A percentile compares a stretch with the other conserved stretches of the same genome.
Evolutionary conservation across 2,329 filamentous ascomycete species (phyloP).

Genomic region (Thyridium curvatum): DNA sequence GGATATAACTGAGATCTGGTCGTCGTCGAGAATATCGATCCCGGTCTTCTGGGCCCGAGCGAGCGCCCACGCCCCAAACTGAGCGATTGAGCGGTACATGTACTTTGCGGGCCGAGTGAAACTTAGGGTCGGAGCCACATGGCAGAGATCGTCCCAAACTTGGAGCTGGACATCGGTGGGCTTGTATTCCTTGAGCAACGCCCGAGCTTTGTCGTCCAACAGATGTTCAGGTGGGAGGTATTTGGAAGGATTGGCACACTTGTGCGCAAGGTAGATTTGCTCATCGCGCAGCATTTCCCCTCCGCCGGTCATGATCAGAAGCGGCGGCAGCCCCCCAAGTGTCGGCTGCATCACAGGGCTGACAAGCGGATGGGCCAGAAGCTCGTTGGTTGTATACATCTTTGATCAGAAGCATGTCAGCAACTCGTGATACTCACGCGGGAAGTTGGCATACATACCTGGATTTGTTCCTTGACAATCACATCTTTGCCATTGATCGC

Average conservation of each 20-base stretch:
- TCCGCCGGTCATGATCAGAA: constrained; percentile 81
- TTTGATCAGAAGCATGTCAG: too few species aligned
- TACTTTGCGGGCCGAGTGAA: constrained; percentile 94
- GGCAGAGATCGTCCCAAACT: constrained; percentile 92
- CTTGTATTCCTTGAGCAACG: constrained; percentile 58
- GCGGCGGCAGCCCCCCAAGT: constrained; percentile 80
- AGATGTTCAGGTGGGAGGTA: constrained; percentile 65
- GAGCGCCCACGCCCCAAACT: constrained; percentile 89
- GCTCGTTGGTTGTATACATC: constrained; percentile 74
- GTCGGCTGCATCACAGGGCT: constrained; percentile 85
- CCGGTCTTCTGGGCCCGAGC: constrained; percentile 71
- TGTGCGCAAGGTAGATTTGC: constrained; percentile 92
- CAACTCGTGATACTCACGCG: too few species aligned
- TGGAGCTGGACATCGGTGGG: constrained; percentile 91
- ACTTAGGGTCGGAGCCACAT: constrained; percentile 86
- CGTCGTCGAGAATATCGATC: constrained; percentile 78
- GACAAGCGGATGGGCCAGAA: constrained; percentile 81
- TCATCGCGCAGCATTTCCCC: constrained; percentile 89
- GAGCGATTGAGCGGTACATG: constrained; percentile 89
- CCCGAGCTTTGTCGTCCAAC: constrained; percentile 56
- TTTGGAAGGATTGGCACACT: constrained; percentile 74
- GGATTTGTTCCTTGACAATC: constrained; percentile 84
- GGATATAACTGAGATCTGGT: constrained; percentile 69
- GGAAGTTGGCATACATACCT: constrained; percentile 41
- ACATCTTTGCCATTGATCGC: constrained; percentile 65